A percentile compares a stretch with the other conserved stretches of the same genome.
These are phyloP conservation scores for Pythium vanterpoolii DNA, from an alignment of 352 stramenopile species.

Conservation along the genomic window DNA sequence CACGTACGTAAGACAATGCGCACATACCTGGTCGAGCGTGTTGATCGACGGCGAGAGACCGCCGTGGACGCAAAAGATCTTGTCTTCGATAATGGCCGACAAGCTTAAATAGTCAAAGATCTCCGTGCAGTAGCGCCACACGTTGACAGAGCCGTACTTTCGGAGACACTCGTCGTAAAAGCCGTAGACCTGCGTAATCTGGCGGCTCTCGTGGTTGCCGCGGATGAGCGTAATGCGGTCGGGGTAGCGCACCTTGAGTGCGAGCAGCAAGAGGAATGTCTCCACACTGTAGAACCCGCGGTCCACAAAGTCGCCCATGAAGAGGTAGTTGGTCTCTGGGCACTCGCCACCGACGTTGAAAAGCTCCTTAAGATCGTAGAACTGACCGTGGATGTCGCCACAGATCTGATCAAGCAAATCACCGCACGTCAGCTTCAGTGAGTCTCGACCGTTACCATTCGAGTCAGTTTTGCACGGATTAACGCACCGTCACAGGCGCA, in stretches of 20 bases:
- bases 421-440: not conserved
- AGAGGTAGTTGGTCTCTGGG: slow-evolving; percentile 96
- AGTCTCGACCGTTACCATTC: not conserved
- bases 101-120: slow-evolving; percentile 96
- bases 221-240: slow-evolving; percentile 89
- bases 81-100: slow-evolving; percentile 93
- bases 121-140: slow-evolving; percentile 81
- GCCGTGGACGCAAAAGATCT: slow-evolving; percentile 88
- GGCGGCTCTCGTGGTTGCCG: slow-evolving; percentile 95
- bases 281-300: slow-evolving; percentile 97
- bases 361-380: slow-evolving; percentile 67
- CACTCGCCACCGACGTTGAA: slow-evolving; percentile 84
- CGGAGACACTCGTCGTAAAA: slow-evolving; percentile 99
- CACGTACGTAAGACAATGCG: not conserved
- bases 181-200: slow-evolving; percentile 97
- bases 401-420: slow-evolving; percentile 53
- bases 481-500: slow-evolving; percentile 94
- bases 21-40: slow-evolving; percentile 78
- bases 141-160: slow-evolving; percentile 95
- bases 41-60: slow-evolving; percentile 88
- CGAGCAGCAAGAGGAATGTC: slow-evolving; percentile 90
- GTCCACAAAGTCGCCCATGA: slow-evolving; percentile 99
- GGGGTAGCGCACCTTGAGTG: slow-evolving; percentile 94
- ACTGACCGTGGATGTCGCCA: slow-evolving; percentile 60
- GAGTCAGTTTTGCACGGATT: not conserved